Base-by-base conservation (phyloP, 139 green algal genomes). In the Chlamydomonas sphaeroides region DNA sequence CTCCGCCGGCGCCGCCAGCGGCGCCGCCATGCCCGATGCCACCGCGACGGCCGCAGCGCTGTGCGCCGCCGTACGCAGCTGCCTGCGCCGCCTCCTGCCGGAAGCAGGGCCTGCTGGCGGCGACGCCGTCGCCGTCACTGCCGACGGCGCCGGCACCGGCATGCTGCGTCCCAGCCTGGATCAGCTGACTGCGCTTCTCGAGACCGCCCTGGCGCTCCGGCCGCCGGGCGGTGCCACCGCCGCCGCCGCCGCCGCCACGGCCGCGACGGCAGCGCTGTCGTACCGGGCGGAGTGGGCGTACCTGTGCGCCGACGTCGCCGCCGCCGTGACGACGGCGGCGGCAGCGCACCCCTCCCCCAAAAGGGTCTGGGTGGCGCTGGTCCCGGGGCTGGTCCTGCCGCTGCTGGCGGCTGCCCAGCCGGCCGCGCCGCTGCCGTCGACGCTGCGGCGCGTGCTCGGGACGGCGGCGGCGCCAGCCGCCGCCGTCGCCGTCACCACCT, bases 301-400 rank as follows among this genome's bases (percentile, higher is more conserved):
- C 42, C 69, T 86, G 42, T 69, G 41, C 45, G 48, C 36, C 3
- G 32, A 33, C 10, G 57, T 41, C 18, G 21, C 80, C 5, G 45
- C 42, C 3, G 38, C 42, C n/a, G 48, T 56, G 25, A 66, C 69
- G 20, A 39, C 49, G 30, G 49, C 66, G 8, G 78, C 56, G 5
- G 28, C 25, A 11, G 65, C 28, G 0, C 78, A 84, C n/a, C 66
- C 78, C 23, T 53, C 51, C n/a, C 78, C 78, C 6, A 68, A 69
- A 30, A 76, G 75, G 36, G 69, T 86, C 30, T 79, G 73, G 67
- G 57, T 76, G 57, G 69, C 69, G 25, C 62, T 86, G 25, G 80
- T 79, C 0, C 78, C 78, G 38, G 59, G 15, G 11, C 41, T 86
- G 33, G 23, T 78, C 28, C 38, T 79, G 68, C 41, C 80, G 20